Base-by-base conservation (phyloP, 2,329 filamentous ascomycete species). In the Colletotrichum noveboracense region DNA sequence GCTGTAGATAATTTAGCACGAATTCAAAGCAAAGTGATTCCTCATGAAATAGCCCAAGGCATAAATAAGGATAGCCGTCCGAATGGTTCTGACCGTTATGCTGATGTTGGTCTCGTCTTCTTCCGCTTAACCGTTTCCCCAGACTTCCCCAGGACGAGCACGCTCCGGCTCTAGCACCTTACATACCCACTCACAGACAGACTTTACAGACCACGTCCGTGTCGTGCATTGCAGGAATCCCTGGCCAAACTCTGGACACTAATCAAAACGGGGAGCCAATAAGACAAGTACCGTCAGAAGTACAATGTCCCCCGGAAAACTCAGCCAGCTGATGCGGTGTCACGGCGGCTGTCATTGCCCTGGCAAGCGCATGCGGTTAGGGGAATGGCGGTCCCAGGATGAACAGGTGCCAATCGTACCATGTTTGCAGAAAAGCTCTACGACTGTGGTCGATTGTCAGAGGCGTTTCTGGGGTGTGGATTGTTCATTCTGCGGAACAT, bases 181-280 rank as follows among this genome's bases (percentile, higher is more conserved):
- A 12, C 24, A 24, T 24, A 24, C 56, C 28, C 13, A 36, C 26
- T 43, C 69, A 67, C 69, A 32, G 36, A 36, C 72, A 60, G 30
- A 66, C 61, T 55, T 67, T 16, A 26, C 66, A 34, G 62, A 21
- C 38, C 55, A 38, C 32, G 62, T 62, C 24, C 60, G 28, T 38
- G 32, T 28, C 30, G 30, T 14, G 32, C 38, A 24, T 43, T 8
- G 26, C 38, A 65, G 73, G 73, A 64, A 8, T 58, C 56, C 69
- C 64, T 28, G n/a, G 32, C 6, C 28, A 16, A 21, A 48, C 4
- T 43, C 28, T 28, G n/a, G 34, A 34, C 43, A 48, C 55, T 32
- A 74, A 76, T 74, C 32, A 69, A 32, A 75, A 67, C 30, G 56
- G 61, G 26, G 21, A 58, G 58, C 69, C 69, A 38, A 36, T 58